These are phyloP conservation scores for Zygotorulaspora danielsina DNA, from an alignment of 805 yeast species.

Conservation along the genomic window DNA sequence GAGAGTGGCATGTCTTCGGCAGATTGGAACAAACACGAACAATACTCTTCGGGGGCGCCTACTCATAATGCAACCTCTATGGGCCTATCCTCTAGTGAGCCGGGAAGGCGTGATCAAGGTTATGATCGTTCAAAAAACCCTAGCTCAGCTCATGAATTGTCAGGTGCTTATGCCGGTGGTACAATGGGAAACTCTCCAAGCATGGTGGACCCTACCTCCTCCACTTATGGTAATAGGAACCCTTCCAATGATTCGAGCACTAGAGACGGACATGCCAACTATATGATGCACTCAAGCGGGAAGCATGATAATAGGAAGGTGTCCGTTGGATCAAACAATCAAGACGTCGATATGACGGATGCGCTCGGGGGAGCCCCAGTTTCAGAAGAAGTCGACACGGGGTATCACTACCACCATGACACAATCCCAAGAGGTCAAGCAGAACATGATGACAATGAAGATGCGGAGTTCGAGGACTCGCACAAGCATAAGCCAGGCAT, in stretches of 20 bases:
- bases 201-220: constrained; percentile 27
- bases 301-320: constrained; percentile 6
- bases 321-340: constrained; percentile 9
- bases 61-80: constrained; percentile 4
- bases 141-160: constrained; percentile 6
- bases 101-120: background rate
- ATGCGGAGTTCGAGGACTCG: constrained; percentile 2
- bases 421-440: constrained; percentile 11
- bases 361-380: constrained; percentile 1
- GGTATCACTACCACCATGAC: constrained; percentile 5
- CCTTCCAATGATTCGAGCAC: background rate
- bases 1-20: constrained; percentile 3
- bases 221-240: constrained; percentile 27
- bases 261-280: background rate
- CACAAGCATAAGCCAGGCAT: constrained; percentile 9
- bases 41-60: constrained; percentile 4
- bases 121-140: constrained; percentile 7
- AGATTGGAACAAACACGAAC: constrained; percentile 1
- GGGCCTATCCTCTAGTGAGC: background rate
- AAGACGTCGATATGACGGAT: constrained; percentile 1
- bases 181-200: constrained; percentile 26
- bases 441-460: constrained; percentile 5
- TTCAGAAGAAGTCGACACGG: constrained; percentile 1
- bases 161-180: constrained; percentile 23
- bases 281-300: constrained; percentile 8